These are phyloP conservation scores for Fusarium illudens DNA, from an alignment of 2,329 filamentous ascomycete species.

Conservation along the genomic window DNA sequence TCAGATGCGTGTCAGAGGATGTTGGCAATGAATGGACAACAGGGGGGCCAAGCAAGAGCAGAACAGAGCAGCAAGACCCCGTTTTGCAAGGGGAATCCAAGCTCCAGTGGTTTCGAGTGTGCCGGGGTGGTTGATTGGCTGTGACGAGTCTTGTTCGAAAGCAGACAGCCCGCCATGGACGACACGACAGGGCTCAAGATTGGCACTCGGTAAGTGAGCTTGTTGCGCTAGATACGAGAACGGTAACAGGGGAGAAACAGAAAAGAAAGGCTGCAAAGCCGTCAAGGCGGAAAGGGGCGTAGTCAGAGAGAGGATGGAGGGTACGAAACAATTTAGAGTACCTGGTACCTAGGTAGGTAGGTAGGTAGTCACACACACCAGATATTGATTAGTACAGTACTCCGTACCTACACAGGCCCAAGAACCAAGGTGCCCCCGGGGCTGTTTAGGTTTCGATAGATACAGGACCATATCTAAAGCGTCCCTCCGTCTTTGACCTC, in stretches of 20 bases:
- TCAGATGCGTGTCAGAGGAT: slow-evolving; percentile 25
- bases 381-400: neutral
- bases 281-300: slow-evolving; percentile 1
- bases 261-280: neutral
- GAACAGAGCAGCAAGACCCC: neutral
- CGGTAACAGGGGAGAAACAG: neutral
- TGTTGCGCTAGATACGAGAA: neutral
- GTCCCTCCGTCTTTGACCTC: neutral
- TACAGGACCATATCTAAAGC: neutral
- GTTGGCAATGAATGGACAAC: neutral
- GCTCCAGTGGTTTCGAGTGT: slow-evolving; percentile 26
- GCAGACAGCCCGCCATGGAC: slow-evolving; percentile 1
- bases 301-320: neutral
- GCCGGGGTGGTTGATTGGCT: slow-evolving; percentile 27
- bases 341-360: too few species aligned
- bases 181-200: neutral
- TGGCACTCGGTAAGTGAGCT: neutral
- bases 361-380: neutral
- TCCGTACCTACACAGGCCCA: neutral
- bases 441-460: slow-evolving; percentile 9
- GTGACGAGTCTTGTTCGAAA: slow-evolving; percentile 5
- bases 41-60: neutral
- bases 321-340: slow-evolving; percentile 24
- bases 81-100: slow-evolving; percentile 21
- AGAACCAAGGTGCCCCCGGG: slow-evolving; percentile 9